A percentile compares a stretch with the other conserved stretches of the same genome.
phyloP scores from a whole-genome alignment of 768 basidiomycete species.

The Tulasnella sp. region DNA sequence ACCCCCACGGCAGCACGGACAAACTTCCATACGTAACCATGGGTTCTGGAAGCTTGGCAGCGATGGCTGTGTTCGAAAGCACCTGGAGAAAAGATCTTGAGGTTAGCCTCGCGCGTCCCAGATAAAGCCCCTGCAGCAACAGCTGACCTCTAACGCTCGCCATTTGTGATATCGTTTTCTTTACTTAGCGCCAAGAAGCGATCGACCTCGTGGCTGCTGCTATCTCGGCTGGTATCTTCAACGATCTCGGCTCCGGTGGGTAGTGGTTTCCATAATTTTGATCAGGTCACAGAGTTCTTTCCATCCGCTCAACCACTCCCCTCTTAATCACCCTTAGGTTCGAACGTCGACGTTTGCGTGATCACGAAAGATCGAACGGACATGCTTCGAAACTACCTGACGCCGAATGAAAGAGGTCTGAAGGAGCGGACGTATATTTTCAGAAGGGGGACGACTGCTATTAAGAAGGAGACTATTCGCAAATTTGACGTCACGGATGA shows the following conservation, averaged over 20 bases:
- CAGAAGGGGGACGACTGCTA: slow-evolving; percentile 80
- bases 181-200: slow-evolving; percentile 62
- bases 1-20: slow-evolving; percentile 95
- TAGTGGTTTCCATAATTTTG: not conserved
- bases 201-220: slow-evolving; percentile 77
- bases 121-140: not conserved
- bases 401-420: slow-evolving; percentile 66
- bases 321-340: slow-evolving; percentile 40
- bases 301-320: not conserved
- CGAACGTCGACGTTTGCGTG: slow-evolving; percentile 96
- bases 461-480: slow-evolving; percentile 72
- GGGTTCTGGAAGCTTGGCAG: slow-evolving; percentile 93
- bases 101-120: slow-evolving; percentile 37
- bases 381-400: slow-evolving; percentile 89
- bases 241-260: slow-evolving; percentile 78
- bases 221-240: slow-evolving; percentile 94
- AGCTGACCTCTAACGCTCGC: not conserved
- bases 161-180: not conserved
- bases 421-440: slow-evolving; percentile 65
- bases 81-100: slow-evolving; percentile 75
- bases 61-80: slow-evolving; percentile 96
- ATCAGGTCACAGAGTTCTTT: not conserved
- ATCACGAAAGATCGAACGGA: slow-evolving; percentile 82
- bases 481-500: slow-evolving; percentile 60
- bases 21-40: slow-evolving; percentile 98